Conservation (phyloP, 805 yeast genomes). For the Candida qinlingensis region DNA sequence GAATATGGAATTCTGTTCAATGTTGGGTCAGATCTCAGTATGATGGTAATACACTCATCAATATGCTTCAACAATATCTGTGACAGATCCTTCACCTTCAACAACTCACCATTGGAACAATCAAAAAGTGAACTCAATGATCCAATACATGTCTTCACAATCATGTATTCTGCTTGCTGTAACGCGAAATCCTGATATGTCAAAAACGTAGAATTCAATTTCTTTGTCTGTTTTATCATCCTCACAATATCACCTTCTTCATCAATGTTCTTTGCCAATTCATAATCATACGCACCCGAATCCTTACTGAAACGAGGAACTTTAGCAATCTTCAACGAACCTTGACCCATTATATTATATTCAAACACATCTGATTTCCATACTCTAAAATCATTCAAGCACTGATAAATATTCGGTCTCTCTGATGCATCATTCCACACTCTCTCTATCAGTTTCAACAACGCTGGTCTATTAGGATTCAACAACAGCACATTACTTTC, state of each 20-base stretch:
- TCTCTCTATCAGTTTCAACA: conserved; percentile 31
- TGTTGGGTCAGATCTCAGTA: conserved; percentile 24
- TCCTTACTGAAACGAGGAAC: conserved; percentile 33
- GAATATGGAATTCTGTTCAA: conserved; percentile 18
- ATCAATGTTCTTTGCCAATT: conserved; percentile 23
- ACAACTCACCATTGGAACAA: conserved; percentile 59
- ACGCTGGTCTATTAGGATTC: conserved; percentile 66
- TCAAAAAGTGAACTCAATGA: conserved; percentile 62
- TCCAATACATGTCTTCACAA: conserved; percentile 65
- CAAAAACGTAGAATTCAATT: conserved; percentile 27
- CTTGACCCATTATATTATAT: conserved; percentile 55
- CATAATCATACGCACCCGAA: conserved; percentile 17
- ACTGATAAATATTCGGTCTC: conserved; percentile 48
- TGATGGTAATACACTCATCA: conserved; percentile 42
- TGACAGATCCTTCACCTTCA: conserved; percentile 31
- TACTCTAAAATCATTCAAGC: conserved; percentile 61
- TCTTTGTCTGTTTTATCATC: conserved; percentile 23
- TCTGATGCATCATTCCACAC: conserved; percentile 45
- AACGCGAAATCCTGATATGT: conserved; percentile 33
- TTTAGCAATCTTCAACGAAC: conserved; percentile 44
- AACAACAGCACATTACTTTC: conserved; percentile 56
- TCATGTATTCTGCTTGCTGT: conserved; percentile 60
- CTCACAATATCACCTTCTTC: conserved; percentile 17
- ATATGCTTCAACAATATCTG: conserved; percentile 38
- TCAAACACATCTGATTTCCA: conserved; percentile 35